Evolutionary conservation across 2,329 filamentous ascomycete species (phyloP), one percentile per base, ranked within the genome.

Genomic region (Cercospora nicotianae): DNA sequence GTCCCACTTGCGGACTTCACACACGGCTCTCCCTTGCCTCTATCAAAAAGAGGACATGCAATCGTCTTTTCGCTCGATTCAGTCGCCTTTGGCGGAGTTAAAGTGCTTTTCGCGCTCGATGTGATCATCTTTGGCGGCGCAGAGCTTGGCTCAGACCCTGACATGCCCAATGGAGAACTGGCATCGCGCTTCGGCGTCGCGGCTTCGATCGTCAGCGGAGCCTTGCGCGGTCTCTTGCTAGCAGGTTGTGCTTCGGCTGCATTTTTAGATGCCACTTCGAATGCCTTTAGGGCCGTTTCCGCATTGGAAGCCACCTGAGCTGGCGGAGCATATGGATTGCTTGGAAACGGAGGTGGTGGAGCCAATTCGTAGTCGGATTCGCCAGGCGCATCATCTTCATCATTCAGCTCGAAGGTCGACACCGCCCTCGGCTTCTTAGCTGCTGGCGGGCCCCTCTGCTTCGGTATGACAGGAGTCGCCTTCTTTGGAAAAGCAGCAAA

Each of bases 391-490:
- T 62, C 60, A 6, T 62, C 60, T 18, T 48, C 39, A 8, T 62
- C 60, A 5, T 42, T 42, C 3, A 26, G 12, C 26, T 48, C 42
- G 26, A 23, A 1, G 2, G n/a, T 3, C 26, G 23, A 26, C 3
- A 4, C 3, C 12, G 39, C 42, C 26, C 42, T 62, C 23, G 60
- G 36, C 39, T 48, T 62, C 60, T 62, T 62, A n/a, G 60, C 20
- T 20, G 60, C 36, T 33, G 60, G 60, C 39, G 60, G 55, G 31
- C 28, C 60, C 12, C 60, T 62, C 23, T 20, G 36, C 61, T 64
- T 58, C 23, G 61, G 30, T 45, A 36, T 39, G 13, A 9, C 23
- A 28, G 39, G 9, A 28, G 39, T 7, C 13, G 42, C 23, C 60
- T 62, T 62, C 42, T 51, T 51, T 12, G 36, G 18, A 13, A 51